phyloP scores from a whole-genome alignment of 306 rosid species.

The Ochetophila trinervis region DNA sequence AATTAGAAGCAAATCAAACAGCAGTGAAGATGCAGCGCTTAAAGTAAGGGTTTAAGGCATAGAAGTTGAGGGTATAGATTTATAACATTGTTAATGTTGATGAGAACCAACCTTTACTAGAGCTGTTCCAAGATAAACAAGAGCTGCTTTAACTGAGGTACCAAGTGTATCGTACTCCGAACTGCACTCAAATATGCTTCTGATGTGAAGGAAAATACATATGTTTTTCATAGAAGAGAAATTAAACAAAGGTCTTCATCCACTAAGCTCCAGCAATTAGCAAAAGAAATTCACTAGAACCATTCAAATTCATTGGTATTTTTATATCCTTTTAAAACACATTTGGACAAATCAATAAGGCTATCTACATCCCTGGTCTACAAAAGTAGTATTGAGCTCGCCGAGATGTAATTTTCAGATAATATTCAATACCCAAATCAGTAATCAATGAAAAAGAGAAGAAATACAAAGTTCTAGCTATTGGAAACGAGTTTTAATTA shows the following conservation, averaged over 20 bases:
- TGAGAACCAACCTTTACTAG: constrained; percentile 67
- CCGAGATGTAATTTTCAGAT: too few species aligned
- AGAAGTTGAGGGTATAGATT: neutral
- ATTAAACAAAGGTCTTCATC: neutral
- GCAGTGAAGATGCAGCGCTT: neutral
- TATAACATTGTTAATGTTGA: neutral
- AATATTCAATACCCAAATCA: too few species aligned
- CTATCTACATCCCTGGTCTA: too few species aligned
- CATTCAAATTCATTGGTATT: too few species aligned
- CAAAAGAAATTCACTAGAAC: too few species aligned
- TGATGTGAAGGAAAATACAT: neutral
- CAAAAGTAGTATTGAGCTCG: too few species aligned
- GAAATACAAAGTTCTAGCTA: too few species aligned
- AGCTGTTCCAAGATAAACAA: constrained; percentile 95
- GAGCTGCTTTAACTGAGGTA: constrained; percentile 80
- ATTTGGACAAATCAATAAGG: too few species aligned
- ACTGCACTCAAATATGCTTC: constrained; percentile 40
- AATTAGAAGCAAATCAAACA: neutral
- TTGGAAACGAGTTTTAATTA: too few species aligned
- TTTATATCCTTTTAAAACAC: too few species aligned
- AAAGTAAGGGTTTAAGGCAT: neutral
- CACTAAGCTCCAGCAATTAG: neutral
- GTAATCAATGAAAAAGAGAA: too few species aligned
- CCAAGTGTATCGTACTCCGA: constrained; percentile 98
- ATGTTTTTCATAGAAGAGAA: neutral